phyloP scores from a whole-genome alignment of 352 stramenopile species.

The Pythium scleroteichum region DNA sequence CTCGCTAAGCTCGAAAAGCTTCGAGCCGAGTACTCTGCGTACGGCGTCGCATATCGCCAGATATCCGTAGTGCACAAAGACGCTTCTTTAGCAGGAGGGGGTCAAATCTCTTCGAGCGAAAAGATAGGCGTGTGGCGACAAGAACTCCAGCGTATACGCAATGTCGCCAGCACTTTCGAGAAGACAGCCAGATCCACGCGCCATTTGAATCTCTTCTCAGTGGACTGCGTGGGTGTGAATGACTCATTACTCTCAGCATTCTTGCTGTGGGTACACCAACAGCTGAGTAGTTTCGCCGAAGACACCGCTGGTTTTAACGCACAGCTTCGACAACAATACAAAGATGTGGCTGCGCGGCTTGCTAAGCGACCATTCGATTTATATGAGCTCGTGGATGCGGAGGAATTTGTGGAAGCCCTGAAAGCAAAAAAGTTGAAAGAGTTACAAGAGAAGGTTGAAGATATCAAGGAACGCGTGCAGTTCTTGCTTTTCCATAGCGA shows the following conservation, averaged over 20 bases:
- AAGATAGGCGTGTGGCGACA: slow-evolving; percentile 32
- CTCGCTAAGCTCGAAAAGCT: slow-evolving; percentile 39
- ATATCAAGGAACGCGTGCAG: slow-evolving; percentile 58
- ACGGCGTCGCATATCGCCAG: slow-evolving; percentile 34
- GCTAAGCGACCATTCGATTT: slow-evolving; percentile 67
- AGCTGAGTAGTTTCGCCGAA: slow-evolving; percentile 56
- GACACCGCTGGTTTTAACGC: slow-evolving; percentile 46
- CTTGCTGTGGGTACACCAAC: slow-evolving; percentile 36
- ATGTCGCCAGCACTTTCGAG: slow-evolving; percentile 27
- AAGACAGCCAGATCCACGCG: slow-evolving; percentile 26
- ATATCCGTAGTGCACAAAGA: slow-evolving; percentile 26
- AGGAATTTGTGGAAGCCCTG: slow-evolving; percentile 53
- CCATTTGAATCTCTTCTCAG: slow-evolving; percentile 48
- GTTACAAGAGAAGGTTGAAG: slow-evolving; percentile 44
- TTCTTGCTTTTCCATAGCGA: slow-evolving; percentile 71
- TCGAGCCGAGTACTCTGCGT: slow-evolving; percentile 43
- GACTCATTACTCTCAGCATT: slow-evolving; percentile 38
- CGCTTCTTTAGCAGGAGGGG: no score
- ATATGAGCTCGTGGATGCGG: slow-evolving; percentile 70
- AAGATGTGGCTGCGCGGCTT: slow-evolving; percentile 63
- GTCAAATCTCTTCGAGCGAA: slow-evolving; percentile 16
- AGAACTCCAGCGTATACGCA: slow-evolving; percentile 34
- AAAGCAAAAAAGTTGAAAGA: slow-evolving; percentile 45
- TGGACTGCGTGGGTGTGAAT: slow-evolving; percentile 59
- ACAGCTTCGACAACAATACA: slow-evolving; percentile 69